Evolutionary conservation across 495 filamentous ascomycete species (phyloP).

Genomic region (Glarea lozoyensis): DNA sequence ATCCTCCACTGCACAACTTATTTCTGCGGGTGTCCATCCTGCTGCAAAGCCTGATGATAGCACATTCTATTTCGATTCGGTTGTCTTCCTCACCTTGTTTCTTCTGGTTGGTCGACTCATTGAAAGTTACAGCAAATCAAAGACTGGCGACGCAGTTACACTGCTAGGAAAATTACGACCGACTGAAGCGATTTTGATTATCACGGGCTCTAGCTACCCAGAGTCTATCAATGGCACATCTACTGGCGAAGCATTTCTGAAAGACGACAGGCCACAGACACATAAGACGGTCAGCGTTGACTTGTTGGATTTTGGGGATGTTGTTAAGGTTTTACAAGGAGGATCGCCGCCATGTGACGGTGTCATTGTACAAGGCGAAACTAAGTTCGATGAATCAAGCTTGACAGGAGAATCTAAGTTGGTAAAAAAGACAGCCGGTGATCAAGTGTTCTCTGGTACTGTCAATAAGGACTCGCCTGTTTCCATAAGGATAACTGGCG

Average conservation of each 20-base stretch:
- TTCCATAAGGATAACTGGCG: slow-evolving; percentile 57
- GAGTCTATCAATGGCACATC: neutral
- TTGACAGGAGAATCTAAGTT: slow-evolving; percentile 81
- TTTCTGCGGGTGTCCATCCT: slow-evolving; percentile 31
- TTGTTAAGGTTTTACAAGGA: slow-evolving; percentile 68
- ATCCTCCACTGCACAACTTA: slow-evolving; percentile 70
- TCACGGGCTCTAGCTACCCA: slow-evolving; percentile 15
- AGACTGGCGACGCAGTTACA: slow-evolving; percentile 81
- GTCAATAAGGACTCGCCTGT: slow-evolving; percentile 73
- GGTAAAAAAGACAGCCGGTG: slow-evolving; percentile 60
- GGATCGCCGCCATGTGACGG: slow-evolving; percentile 83
- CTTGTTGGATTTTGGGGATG: slow-evolving; percentile 73
- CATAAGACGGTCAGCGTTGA: slow-evolving; percentile 44
- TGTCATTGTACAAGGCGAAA: slow-evolving; percentile 49
- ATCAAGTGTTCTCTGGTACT: slow-evolving; percentile 75
- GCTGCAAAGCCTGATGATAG: slow-evolving; percentile 31
- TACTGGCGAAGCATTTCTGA: neutral
- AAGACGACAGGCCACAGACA: slow-evolving; percentile 4
- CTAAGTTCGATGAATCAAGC: slow-evolving; percentile 80
- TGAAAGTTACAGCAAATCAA: slow-evolving; percentile 89
- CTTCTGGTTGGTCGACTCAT: slow-evolving; percentile 70
- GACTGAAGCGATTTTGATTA: slow-evolving; percentile 63
- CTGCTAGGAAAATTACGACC: slow-evolving; percentile 72
- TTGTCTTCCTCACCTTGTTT: slow-evolving; percentile 89
- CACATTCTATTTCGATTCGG: slow-evolving; percentile 85